phyloP scores from a whole-genome alignment of 2,329 filamentous ascomycete species.

The Neoarthrinium moseri region DNA sequence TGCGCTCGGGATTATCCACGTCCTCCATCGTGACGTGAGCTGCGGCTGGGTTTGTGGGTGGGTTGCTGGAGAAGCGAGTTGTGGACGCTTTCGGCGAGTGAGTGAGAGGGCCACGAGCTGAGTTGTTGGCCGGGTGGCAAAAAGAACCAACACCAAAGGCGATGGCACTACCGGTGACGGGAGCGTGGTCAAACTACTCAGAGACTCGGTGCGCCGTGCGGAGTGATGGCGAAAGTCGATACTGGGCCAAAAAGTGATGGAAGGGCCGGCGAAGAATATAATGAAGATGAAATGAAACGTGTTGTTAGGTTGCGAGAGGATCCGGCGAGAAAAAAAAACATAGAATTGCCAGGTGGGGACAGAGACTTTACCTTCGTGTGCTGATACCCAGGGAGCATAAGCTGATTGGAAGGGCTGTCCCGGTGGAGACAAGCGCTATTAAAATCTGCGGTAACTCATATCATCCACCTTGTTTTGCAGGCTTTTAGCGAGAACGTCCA shows the following conservation, averaged over 20 bases:
- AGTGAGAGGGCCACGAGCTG: background rate
- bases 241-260: too few species aligned
- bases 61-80: background rate
- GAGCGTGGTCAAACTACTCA: too few species aligned
- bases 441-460: slow-evolving; percentile 8
- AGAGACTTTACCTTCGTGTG: slow-evolving; percentile 1
- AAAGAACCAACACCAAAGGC: background rate
- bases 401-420: background rate
- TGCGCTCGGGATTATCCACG: background rate
- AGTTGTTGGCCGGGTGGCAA: background rate
- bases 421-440: slow-evolving; percentile 3
- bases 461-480: too few species aligned
- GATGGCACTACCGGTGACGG: too few species aligned
- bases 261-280: too few species aligned
- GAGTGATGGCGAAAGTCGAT: too few species aligned
- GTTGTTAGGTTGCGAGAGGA: slow-evolving; percentile 7
- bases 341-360: slow-evolving; percentile 4
- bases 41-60: background rate
- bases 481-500: slow-evolving; percentile 5
- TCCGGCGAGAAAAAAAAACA: slow-evolving; percentile 3
- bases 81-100: background rate
- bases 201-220: too few species aligned
- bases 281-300: slow-evolving; percentile 5
- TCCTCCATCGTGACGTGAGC: background rate
- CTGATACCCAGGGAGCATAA: slow-evolving; percentile 1